A percentile compares a stretch with the other conserved stretches of the same genome.
Evolutionary conservation across 768 basidiomycete species (phyloP).

Genomic region (Tricholoma hemisulphureum): DNA sequence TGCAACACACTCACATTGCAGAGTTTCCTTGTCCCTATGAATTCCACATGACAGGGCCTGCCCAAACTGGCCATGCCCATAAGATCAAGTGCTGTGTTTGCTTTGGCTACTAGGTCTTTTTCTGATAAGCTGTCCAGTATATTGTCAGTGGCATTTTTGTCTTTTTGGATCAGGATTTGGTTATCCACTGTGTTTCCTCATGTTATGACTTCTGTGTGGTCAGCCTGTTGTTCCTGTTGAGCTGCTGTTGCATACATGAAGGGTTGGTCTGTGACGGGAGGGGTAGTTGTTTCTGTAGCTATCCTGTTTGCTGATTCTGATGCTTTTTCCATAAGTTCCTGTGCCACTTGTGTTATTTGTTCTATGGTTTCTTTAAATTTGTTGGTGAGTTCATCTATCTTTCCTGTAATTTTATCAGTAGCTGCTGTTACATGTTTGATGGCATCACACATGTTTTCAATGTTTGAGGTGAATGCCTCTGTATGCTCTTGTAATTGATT

Average conservation of each 20-base stretch:
- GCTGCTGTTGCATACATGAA: no score
- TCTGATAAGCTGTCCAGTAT: no score
- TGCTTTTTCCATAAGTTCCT: background rate
- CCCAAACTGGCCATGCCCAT: background rate
- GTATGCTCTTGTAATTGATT: background rate
- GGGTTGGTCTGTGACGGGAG: no score
- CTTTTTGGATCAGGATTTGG: background rate
- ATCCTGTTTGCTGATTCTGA: background rate
- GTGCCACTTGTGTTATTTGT: background rate
- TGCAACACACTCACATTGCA: background rate
- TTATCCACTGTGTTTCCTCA: no score
- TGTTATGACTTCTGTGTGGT: background rate
- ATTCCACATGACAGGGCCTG: background rate
- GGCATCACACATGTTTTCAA: background rate
- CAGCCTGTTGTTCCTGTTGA: background rate
- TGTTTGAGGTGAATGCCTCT: background rate
- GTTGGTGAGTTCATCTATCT: no score
- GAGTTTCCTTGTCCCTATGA: background rate
- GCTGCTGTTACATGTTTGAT: background rate
- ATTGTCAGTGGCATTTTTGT: no score
- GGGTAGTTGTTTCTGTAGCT: background rate
- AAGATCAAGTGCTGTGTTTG: no score
- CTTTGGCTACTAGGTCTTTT: no score
- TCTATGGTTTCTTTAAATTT: background rate
- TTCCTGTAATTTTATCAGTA: no score